phyloP scores from a whole-genome alignment of 2,329 filamentous ascomycete species.

The Fusarium veterinarium region DNA sequence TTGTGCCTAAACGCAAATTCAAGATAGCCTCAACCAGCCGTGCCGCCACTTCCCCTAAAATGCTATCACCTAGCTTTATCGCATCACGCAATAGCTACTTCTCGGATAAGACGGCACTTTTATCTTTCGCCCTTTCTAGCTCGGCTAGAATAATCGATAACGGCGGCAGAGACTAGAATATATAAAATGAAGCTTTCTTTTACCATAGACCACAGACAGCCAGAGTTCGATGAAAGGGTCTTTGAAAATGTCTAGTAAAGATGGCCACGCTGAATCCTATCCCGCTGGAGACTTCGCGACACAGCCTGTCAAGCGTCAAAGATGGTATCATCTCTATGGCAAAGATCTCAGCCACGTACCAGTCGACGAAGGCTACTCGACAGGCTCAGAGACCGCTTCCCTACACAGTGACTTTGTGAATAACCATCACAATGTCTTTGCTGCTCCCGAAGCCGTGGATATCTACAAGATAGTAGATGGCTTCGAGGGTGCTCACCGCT shows the following conservation, averaged over 20 bases:
- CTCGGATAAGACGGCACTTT: background rate
- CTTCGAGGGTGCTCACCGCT: background rate
- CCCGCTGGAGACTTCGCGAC: rapidly evolving
- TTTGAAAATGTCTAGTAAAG: background rate
- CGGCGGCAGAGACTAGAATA: background rate
- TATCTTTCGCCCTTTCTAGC: background rate
- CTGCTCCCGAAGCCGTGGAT: background rate
- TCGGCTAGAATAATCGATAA: background rate
- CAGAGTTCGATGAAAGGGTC: background rate
- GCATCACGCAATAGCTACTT: background rate
- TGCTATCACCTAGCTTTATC: background rate
- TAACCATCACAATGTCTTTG: background rate
- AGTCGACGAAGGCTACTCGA: background rate
- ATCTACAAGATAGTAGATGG: background rate
- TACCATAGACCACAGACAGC: background rate
- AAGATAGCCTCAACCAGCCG: background rate
- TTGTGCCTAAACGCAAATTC: background rate
- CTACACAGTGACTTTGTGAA: background rate
- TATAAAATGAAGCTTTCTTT: background rate
- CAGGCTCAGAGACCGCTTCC: background rate
- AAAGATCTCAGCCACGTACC: background rate
- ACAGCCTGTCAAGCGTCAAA: background rate
- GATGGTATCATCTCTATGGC: background rate
- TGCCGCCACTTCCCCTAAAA: background rate
- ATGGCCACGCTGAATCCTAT: background rate